Evolutionary conservation across 2,329 filamentous ascomycete species (phyloP).

Genomic region (Sporothrix protearum): DNA sequence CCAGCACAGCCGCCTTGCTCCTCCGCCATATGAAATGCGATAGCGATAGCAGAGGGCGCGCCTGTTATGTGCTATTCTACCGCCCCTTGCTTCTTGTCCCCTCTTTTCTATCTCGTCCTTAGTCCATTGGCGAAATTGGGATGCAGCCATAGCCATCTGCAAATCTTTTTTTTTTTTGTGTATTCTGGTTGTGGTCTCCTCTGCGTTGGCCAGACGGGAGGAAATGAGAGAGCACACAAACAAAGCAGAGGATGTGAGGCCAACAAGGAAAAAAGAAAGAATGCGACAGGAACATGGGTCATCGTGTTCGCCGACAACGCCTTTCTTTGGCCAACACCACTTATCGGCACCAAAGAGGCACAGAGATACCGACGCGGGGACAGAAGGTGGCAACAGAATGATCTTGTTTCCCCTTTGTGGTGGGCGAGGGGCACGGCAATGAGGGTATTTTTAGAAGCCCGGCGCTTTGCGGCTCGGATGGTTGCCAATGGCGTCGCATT

Average conservation of each 20-base stretch:
- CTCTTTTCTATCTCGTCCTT: background rate
- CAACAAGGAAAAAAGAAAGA: no score
- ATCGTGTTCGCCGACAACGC: background rate
- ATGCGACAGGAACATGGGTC: background rate
- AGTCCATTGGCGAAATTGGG: background rate
- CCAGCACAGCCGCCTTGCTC: background rate
- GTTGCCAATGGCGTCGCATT: background rate
- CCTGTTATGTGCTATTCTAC: background rate
- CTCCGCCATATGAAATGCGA: background rate
- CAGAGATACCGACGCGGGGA: background rate
- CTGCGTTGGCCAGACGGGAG: background rate
- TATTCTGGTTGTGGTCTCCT: background rate
- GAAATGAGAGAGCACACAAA: background rate
- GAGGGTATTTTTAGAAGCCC: conserved; percentile 6
- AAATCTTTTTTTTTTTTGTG: background rate
- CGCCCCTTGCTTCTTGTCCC: background rate
- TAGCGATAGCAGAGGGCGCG: background rate
- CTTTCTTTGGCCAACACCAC: background rate
- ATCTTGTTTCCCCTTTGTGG: background rate
- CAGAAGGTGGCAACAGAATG: background rate
- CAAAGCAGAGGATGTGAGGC: background rate
- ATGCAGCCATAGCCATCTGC: background rate
- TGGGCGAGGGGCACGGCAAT: background rate
- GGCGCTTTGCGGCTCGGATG: background rate
- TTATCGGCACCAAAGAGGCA: background rate